Evolutionary conservation across 441 rosid genomes (phyloP).

Genomic region (Aquilaria agallochum): DNA sequence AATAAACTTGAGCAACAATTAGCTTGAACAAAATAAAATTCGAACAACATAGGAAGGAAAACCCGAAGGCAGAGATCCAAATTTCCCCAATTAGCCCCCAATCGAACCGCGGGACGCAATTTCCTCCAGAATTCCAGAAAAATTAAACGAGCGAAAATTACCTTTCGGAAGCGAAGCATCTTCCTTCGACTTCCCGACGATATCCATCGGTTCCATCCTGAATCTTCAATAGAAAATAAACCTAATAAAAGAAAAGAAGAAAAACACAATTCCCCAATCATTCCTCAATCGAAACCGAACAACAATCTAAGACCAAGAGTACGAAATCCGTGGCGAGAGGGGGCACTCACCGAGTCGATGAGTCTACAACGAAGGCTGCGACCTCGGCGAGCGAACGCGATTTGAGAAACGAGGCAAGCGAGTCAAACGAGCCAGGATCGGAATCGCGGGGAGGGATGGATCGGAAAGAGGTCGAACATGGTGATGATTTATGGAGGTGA

Average conservation of each 20-base stretch:
- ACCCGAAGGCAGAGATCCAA: neutral
- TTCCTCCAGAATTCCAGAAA: too few relatives aligned
- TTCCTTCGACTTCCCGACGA: constrained; percentile 96
- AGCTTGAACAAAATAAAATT: neutral
- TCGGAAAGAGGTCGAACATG: constrained; percentile 21
- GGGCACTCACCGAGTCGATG: constrained; percentile 28
- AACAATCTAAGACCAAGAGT: constrained; percentile 18
- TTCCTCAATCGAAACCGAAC: neutral
- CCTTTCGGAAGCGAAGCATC: constrained; percentile 99
- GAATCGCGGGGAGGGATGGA: constrained; percentile 19
- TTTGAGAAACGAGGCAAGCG: constrained; percentile 9
- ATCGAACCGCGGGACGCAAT: neutral
- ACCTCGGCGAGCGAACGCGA: constrained; percentile 10
- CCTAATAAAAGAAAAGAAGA: neutral
- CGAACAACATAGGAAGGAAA: neutral
- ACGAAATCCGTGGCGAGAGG: neutral
- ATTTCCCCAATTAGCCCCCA: neutral
- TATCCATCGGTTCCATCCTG: constrained; percentile 93
- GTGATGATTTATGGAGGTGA: constrained; percentile 27
- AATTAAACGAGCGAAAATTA: constrained; percentile 5
- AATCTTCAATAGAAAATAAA: constrained; percentile 19
- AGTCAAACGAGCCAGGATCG: constrained; percentile 25
- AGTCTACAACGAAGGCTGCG: constrained; percentile 8
- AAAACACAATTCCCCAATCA: constrained; percentile 1
- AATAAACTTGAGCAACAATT: too few relatives aligned